A percentile compares a stretch with the other conserved stretches of the same genome.
These are phyloP conservation scores for Acanthamoeba royreba DNA, from an alignment of 208 protist species.

Conservation along the genomic window DNA sequence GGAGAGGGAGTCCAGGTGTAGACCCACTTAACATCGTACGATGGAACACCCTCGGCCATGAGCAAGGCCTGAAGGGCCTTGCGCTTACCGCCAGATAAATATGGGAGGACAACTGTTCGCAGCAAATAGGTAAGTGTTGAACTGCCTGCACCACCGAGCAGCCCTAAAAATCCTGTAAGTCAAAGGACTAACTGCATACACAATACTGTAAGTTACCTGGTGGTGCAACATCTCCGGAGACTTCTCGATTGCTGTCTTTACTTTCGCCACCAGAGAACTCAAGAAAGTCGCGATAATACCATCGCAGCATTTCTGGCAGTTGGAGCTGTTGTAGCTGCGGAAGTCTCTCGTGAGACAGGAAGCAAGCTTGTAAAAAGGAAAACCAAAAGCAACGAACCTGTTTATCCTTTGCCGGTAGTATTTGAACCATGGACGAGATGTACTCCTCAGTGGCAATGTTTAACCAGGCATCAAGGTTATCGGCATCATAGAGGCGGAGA, in stretches of 20 bases:
- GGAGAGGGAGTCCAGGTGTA: background rate
- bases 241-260: background rate
- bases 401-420: background rate
- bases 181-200: background rate
- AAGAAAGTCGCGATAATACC: background rate
- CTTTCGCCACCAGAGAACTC: background rate
- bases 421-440: background rate
- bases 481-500: conserved; percentile 24
- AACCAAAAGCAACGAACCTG: background rate
- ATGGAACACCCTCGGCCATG: background rate
- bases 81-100: background rate
- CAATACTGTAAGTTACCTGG: background rate
- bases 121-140: background rate
- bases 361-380: background rate
- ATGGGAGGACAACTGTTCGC: background rate
- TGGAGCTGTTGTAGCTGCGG: background rate
- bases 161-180: background rate
- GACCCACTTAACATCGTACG: background rate
- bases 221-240: background rate
- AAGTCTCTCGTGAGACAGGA: background rate
- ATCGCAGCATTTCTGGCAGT: background rate
- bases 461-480: background rate
- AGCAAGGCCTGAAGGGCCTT: background rate
- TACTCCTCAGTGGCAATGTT: conserved; percentile 15
- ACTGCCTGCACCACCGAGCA: background rate